Conservation (phyloP, 2,329 filamentous ascomycete species). For the Pseudocercospora vitis region DNA sequence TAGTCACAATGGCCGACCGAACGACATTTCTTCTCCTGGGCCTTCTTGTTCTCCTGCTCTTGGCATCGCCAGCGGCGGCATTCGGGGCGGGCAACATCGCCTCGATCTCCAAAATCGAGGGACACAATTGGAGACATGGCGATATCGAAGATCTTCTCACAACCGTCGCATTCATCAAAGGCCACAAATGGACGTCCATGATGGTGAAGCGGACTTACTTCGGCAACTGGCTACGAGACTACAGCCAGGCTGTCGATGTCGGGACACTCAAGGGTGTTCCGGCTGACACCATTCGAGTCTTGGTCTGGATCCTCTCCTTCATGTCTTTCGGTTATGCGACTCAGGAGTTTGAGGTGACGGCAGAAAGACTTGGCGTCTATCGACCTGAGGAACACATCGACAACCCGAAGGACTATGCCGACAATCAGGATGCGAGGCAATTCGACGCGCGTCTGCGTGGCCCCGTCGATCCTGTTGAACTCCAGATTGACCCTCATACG, state of each 20-base stretch:
- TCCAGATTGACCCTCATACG: slow-evolving; percentile 54
- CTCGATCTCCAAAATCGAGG: slow-evolving; percentile 46
- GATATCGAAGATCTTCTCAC: slow-evolving; percentile 55
- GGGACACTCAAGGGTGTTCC: slow-evolving; percentile 55
- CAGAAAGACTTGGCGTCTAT: slow-evolving; percentile 52
- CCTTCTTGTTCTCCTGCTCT: slow-evolving; percentile 30
- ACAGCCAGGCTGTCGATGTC: slow-evolving; percentile 56
- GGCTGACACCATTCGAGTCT: slow-evolving; percentile 54
- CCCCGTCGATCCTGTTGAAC: slow-evolving; percentile 59
- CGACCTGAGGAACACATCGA: slow-evolving; percentile 57
- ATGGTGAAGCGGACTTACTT: slow-evolving; percentile 45
- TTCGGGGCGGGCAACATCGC: slow-evolving; percentile 54
- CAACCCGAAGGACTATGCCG: slow-evolving; percentile 65
- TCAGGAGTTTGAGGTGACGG: slow-evolving; percentile 57
- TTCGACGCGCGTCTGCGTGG: slow-evolving; percentile 79
- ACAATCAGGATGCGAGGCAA: slow-evolving; percentile 79
- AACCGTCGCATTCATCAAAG: slow-evolving; percentile 42
- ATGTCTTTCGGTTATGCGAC: slow-evolving; percentile 59
- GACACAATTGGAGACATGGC: slow-evolving; percentile 55
- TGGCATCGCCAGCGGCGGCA: slow-evolving; percentile 34
- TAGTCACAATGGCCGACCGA: slow-evolving; percentile 12
- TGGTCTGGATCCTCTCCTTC: slow-evolving; percentile 57
- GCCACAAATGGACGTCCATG: slow-evolving; percentile 62
- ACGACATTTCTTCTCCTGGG: slow-evolving; percentile 30
- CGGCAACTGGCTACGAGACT: slow-evolving; percentile 52